These are phyloP conservation scores for Fusarium sp. DNA, from an alignment of 2,329 filamentous ascomycete species.

Conservation along the genomic window DNA sequence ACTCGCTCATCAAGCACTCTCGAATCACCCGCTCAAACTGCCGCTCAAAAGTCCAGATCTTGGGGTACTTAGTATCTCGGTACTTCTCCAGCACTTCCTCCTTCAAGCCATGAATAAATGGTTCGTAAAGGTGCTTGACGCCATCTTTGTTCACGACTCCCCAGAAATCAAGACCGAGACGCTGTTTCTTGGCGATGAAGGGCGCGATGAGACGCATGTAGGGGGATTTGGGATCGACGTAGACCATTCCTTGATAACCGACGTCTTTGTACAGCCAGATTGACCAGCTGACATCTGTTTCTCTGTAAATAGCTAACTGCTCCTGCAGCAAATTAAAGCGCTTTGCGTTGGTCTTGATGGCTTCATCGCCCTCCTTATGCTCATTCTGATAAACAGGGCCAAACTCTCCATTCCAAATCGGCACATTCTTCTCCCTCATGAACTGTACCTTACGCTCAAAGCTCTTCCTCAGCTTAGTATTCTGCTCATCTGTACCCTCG, in stretches of 20 bases:
- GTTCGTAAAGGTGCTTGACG: constrained; percentile 49
- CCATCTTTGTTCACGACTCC: constrained; percentile 49
- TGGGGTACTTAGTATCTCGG: constrained; percentile 56
- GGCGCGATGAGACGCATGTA: constrained; percentile 62
- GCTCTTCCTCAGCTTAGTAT: constrained; percentile 49
- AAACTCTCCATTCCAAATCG: constrained; percentile 63
- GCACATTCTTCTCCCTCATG: constrained; percentile 52
- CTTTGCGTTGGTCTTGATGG: constrained; percentile 51
- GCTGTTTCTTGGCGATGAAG: constrained; percentile 65
- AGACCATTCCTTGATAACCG: constrained; percentile 65
- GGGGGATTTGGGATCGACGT: constrained; percentile 54
- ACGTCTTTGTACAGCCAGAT: constrained; percentile 71
- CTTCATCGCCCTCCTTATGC: constrained; percentile 47
- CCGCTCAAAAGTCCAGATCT: constrained; percentile 59
- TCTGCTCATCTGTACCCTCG: constrained; percentile 53
- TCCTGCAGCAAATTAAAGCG: constrained; percentile 54
- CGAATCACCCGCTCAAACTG: constrained; percentile 58
- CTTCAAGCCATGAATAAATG: constrained; percentile 53
- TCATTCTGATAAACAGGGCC: constrained; percentile 58
- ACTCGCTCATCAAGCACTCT: constrained; percentile 56
- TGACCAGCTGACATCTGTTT: constrained; percentile 58
- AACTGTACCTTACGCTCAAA: constrained; percentile 56
- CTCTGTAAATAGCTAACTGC: constrained; percentile 51
- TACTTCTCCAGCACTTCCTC: constrained; percentile 54
- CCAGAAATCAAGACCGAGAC: constrained; percentile 65